These are phyloP conservation scores for Lentinus polychrous DNA, from an alignment of 1,284 basidiomycete species.

Conservation along the genomic window DNA sequence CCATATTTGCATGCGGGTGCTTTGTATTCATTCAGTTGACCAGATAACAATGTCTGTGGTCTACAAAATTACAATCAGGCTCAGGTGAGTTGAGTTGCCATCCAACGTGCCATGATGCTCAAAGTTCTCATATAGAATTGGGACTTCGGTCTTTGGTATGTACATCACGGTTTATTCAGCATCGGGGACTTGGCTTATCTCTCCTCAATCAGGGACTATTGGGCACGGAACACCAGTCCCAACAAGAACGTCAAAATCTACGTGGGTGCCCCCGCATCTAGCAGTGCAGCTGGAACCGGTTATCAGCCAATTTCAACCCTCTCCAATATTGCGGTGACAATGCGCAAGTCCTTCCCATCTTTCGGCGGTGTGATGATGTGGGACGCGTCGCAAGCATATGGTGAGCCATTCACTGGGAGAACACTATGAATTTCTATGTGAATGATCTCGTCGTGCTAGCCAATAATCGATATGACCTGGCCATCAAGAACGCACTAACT, in stretches of 20 bases:
- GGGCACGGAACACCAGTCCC: slow-evolving; percentile 47
- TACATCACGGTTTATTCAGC: background rate
- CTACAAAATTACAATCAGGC: slow-evolving; percentile 34
- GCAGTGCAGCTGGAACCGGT: slow-evolving; percentile 50
- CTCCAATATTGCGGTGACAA: slow-evolving; percentile 41
- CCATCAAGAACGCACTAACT: slow-evolving; percentile 53
- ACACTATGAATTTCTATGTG: background rate
- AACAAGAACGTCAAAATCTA: slow-evolving; percentile 57
- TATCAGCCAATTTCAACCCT: slow-evolving; percentile 43
- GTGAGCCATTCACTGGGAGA: slow-evolving; percentile 31
- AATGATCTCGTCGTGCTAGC: slow-evolving; percentile 27
- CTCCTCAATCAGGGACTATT: slow-evolving; percentile 42
- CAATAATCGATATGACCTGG: slow-evolving; percentile 54
- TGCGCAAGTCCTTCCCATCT: slow-evolving; percentile 58
- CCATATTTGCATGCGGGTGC: background rate
- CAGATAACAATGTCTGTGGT: slow-evolving; percentile 48
- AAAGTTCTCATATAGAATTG: slow-evolving; percentile 31
- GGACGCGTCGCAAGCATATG: slow-evolving; percentile 65
- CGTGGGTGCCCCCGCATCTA: slow-evolving; percentile 54
- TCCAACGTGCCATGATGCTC: background rate
- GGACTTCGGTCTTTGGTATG: slow-evolving; percentile 47
- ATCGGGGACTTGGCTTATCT: background rate
- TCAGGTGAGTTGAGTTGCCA: slow-evolving; percentile 27
- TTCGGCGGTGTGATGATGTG: slow-evolving; percentile 72
- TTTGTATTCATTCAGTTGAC: slow-evolving; percentile 8